A percentile compares a stretch with the other conserved stretches of the same genome.
Conservation (phyloP, 2,329 filamentous ascomycete species). For the Trichoderma cornu-damae region DNA sequence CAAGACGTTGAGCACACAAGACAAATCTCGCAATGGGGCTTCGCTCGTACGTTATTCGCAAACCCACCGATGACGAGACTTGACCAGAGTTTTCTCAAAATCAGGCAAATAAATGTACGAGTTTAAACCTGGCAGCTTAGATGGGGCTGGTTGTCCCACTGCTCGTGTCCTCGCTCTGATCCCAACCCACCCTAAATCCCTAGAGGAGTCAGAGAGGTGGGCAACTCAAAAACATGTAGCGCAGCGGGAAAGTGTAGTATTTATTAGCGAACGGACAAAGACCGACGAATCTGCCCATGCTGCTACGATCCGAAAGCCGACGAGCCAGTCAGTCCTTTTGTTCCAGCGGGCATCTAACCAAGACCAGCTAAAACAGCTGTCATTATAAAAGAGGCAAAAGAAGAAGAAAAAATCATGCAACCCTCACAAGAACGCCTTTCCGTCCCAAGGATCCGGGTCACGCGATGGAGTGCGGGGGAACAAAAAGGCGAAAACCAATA, state of each 20-base stretch:
- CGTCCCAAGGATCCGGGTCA: background rate
- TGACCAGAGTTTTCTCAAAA: background rate
- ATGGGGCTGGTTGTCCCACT: background rate
- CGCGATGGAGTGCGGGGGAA: background rate
- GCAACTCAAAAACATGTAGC: background rate
- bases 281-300: background rate
- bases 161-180: background rate
- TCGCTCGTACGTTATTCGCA: too few relatives aligned
- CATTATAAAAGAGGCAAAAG: too few relatives aligned
- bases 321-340: background rate
- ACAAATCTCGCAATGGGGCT: too few relatives aligned
- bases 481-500: background rate
- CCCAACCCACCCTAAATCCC: too few relatives aligned
- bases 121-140: too few relatives aligned
- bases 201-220: background rate
- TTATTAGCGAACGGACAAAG: background rate
- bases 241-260: background rate
- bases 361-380: constrained; percentile 5
- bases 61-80: background rate
- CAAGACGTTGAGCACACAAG: too few relatives aligned
- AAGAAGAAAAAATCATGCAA: background rate
- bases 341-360: background rate
- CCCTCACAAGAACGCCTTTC: background rate
- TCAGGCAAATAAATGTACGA: background rate
- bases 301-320: background rate